Evolutionary conservation across 768 basidiomycete genomes (phyloP).

Genomic region (Suillus occidentalis): DNA sequence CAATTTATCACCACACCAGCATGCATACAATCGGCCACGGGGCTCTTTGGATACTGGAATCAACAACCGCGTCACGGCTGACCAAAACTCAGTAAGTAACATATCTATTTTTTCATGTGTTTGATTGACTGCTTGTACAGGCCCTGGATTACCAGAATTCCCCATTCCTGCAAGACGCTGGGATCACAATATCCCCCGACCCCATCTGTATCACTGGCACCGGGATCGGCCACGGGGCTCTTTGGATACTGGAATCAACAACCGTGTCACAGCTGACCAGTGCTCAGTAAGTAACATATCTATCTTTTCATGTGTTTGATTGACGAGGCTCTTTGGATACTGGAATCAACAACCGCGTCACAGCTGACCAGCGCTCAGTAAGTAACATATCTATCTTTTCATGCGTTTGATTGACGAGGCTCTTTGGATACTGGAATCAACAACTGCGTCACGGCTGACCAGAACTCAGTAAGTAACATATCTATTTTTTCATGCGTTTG

Average conservation of each 20-base stretch:
- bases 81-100: conserved; percentile 12
- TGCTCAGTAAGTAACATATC: too few relatives aligned
- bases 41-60: conserved; percentile 21
- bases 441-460: not conserved
- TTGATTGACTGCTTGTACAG: conserved; percentile 15
- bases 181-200: conserved; percentile 7
- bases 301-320: too few relatives aligned
- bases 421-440: conserved; percentile 21
- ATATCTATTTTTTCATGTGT: not conserved
- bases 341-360: conserved; percentile 19
- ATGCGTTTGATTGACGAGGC: not conserved
- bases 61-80: not conserved
- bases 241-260: too few relatives aligned
- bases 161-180: conserved; percentile 42
- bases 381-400: not conserved
- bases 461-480: conserved; percentile 13
- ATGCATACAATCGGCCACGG: not conserved
- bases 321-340: too few relatives aligned
- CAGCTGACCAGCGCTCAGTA: conserved; percentile 14
- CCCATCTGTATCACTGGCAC: conserved; percentile 29
- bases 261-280: too few relatives aligned
- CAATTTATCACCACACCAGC: conserved; percentile 69
- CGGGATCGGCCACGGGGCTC: too few relatives aligned
- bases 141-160: conserved; percentile 41
- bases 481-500: not conserved